Base-by-base conservation (phyloP, 2,329 filamentous ascomycete species). In the Colletotrichum graminicola region DNA sequence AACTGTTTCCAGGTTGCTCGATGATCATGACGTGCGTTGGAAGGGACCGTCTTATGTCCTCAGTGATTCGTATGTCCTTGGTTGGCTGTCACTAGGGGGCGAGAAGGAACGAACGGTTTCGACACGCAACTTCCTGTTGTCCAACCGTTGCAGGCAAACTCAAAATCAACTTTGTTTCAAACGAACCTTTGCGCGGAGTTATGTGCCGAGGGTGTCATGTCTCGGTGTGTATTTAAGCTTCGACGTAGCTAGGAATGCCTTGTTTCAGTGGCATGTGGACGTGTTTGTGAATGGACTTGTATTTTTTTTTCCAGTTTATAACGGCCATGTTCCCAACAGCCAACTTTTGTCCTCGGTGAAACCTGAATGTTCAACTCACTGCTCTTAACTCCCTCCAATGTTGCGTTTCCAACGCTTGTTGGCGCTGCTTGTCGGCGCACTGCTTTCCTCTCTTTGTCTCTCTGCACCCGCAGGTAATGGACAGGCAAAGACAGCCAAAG, bases 381-480 rank as follows among this genome's bases (percentile, higher is more conserved):
- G 5, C 12, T 18, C 14, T 16, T 59, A 2, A 10, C 6, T 57
- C 23, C 6, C 8, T 26, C 2, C 39, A 36, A 59, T 59, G 56
- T 16, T 23, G 10, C 23, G 26, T 32, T 29, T 59, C 7, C 56
- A 14, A 59, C 23, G 23, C 23, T 39, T 41, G 16, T 32, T 59
- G 39, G 39, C 56, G 39, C 56, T 45, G 23, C 23, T 45, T 1
- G 39, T 29, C 39, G 26, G 56, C 23, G 56, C 56, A 16, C 23
- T 43, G 3, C 56, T 59, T 10, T 32, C 23, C n/a, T 32, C 56
- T 14, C 23, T 14, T 6, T 29, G 56, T 21, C 36, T 45, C 23
- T 59, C 56, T 29, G 56, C 56, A n/a, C 56, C 56, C 56, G 23
- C 39, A 21, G 34, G 56, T 16, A 26, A 26, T 39, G 26, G 23